Evolutionary conservation across 139 green algal genomes (phyloP).

Genomic region (Volvox reticuliferus): DNA sequence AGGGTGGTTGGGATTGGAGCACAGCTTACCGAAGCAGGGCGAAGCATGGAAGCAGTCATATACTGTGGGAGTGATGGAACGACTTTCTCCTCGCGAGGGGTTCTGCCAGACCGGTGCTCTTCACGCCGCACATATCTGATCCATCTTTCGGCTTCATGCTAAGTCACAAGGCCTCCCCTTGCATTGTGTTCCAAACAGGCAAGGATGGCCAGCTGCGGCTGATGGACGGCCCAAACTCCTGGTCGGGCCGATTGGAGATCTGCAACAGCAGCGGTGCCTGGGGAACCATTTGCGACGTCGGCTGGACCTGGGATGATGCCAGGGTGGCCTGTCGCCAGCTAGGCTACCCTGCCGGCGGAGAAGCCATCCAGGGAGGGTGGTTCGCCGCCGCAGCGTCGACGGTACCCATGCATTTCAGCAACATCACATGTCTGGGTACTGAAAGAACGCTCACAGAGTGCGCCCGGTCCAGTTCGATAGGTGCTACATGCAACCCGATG

Average conservation of each 20-base stretch:
- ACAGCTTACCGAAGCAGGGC: too few species aligned
- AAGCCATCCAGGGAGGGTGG: slow-evolving; percentile 30
- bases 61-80: too few species aligned
- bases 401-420: background rate
- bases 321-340: slow-evolving; percentile 39
- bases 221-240: slow-evolving; percentile 29
- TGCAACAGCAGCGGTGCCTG: background rate
- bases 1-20: too few species aligned
- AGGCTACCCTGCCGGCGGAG: slow-evolving; percentile 19
- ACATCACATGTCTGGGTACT: background rate
- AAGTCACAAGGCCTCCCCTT: too few species aligned
- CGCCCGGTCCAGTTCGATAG: too few species aligned
- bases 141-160: too few species aligned
- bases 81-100: too few species aligned
- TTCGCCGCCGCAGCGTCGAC: background rate
- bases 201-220: background rate
- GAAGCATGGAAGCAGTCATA: too few species aligned
- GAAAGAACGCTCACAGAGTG: background rate
- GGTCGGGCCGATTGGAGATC: slow-evolving; percentile 39
- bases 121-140: too few species aligned
- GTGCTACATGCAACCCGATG: background rate
- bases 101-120: too few species aligned
- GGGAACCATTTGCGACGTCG: slow-evolving; percentile 22
- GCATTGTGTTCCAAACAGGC: background rate
- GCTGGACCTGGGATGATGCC: slow-evolving; percentile 41